Base-by-base conservation (phyloP, 2,329 filamentous ascomycete genomes). In the Emmonsia crescens region DNA sequence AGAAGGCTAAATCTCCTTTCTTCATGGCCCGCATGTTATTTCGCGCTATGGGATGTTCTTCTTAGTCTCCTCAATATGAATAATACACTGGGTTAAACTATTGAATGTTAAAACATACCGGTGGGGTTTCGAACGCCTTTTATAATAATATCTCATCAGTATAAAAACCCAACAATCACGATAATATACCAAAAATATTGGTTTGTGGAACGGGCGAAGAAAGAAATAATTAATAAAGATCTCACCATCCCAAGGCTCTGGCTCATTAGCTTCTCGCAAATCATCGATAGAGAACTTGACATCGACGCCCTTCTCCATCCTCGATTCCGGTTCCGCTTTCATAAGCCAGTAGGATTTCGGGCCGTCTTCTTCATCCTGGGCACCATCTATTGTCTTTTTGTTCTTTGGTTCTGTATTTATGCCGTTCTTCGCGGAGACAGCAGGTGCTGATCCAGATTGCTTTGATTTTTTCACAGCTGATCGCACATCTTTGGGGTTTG, bases 221-320 rank as follows among this genome's bases (percentile, higher is more conserved):
- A 12, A 38, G n/a, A 49, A 60, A n/a, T n/a, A n/a, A n/a, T n/a
- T 70, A 46, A 79, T 33, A 29, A 31, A 19, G 48, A n/a, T 19
- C 83, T 71, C 77, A 89, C 90, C 94, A 75, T 95, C 89, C 94
- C 94, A 99, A 0, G 89, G 87, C 71, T 97, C 93, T 1, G 93
- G 91, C 68, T 84, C 82, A 0, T 79, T 85, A 69, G 85, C 88
- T 0, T 84, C 82, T 16, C 83, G 82, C 42, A 99, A 77, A 72
- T 97, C 92, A 69, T 97, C 91, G 69, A 99, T 96, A 0, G 91
- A 95, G 76, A 97, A 99, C 67, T 85, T 88, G 54, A 96, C 90
- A 71, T 97, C 92, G 58, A 89, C 79, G 0, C 91, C 93, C 60
- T 91, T 93, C 72, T 96, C 91, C 19, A 91, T 77, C 5, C 94